These are phyloP conservation scores for Gossypium sturtianum DNA, from an alignment of 345 rosid species.

Conservation along the genomic window DNA sequence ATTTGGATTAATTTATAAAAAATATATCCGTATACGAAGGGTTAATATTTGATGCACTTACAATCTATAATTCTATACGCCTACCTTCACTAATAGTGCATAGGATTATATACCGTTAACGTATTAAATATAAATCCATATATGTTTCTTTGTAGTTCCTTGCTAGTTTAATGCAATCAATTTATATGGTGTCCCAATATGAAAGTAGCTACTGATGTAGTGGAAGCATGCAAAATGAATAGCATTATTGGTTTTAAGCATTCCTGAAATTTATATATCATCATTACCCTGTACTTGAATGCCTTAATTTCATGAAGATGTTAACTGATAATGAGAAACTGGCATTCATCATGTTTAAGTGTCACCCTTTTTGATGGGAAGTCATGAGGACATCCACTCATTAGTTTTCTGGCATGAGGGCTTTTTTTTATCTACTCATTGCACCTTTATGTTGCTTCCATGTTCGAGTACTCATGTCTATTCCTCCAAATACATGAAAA, in stretches of 20 bases:
- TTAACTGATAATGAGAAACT: background rate
- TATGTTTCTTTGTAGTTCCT: background rate
- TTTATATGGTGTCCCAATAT: background rate
- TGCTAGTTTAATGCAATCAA: background rate
- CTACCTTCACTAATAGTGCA: too few species aligned
- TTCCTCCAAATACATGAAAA: too few species aligned
- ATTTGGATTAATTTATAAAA: too few species aligned
- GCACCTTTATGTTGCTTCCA: background rate
- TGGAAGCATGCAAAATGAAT: background rate
- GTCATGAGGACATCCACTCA: conserved; percentile 4
- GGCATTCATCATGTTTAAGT: background rate
- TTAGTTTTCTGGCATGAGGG: background rate
- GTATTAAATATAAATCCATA: too few species aligned
- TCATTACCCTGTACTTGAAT: background rate
- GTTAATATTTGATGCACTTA: too few species aligned
- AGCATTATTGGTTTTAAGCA: conserved; percentile 9
- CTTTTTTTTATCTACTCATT: background rate
- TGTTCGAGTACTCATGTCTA: too few species aligned
- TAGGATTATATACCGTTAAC: too few species aligned
- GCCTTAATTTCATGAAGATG: background rate
- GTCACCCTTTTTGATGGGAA: background rate
- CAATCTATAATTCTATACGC: too few species aligned
- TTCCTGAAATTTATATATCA: background rate
- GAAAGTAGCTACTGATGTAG: background rate
- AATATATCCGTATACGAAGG: too few species aligned